Evolutionary conservation across 768 basidiomycete species (phyloP), one percentile per base, ranked within the genome.

Genomic region (Podaxis mareebaensis): DNA sequence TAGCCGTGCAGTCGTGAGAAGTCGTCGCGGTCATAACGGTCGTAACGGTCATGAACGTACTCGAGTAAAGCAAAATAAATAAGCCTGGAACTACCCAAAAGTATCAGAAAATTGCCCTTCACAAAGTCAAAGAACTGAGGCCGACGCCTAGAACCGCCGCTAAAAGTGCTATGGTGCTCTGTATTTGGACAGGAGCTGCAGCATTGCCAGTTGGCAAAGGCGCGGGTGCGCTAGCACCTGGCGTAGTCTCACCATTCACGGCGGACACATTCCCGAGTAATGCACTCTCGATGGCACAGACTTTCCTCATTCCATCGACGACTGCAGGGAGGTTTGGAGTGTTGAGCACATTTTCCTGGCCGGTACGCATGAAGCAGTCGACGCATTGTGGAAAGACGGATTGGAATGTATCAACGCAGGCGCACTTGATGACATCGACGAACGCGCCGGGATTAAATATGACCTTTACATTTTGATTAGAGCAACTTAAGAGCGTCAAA

Each of bases 401-500:
- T 66, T 80, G 77, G 66, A 79, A 79, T 0, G 77, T 77, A 61
- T 79, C 77, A 3, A 79, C 76, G 69, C 89, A 90, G 4, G 86
- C 79, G 72, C 88, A 89, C 73, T 83, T 79, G 69, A 89, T 87
- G 51, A 86, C 77, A 67, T 82, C 79, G 65, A 88, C 77, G 72
- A 88, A 88, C 1, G 82, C 83, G 30, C 84, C 82, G 1, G 88
- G 88, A 65, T 88, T 87, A 67, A 84, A 84, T 51, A 89, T 80
- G 66, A 89, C 77, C 87, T 89, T 46, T 22, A 39, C 24, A 20
- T 33, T 30, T 15, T 63, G 48, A 52, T 42, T 42, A 49, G 28
- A 62, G 51, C 13, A 42, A 33, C 39, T n/a, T 38, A 53, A 46
- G 13, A 46, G 42, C 52, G 15, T 28, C 22, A 40, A 6, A 1